A percentile compares a stretch with the other conserved stretches of the same genome.
These are phyloP conservation scores for Arthrobotrys musiformis DNA, from an alignment of 2,329 filamentous ascomycete genomes.

Conservation along the genomic window DNA sequence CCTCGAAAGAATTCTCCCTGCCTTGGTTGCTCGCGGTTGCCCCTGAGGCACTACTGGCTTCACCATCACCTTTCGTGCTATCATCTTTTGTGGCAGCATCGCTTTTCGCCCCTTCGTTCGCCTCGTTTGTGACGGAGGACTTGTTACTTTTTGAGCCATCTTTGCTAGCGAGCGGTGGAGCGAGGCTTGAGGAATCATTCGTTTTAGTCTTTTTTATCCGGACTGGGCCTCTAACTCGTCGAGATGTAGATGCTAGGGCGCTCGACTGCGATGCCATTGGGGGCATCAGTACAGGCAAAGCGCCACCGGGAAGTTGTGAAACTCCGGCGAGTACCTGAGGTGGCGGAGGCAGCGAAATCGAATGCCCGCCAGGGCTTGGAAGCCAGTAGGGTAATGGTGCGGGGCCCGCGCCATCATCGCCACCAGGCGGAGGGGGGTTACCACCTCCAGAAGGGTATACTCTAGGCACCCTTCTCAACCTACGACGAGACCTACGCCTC, in stretches of 20 bases:
- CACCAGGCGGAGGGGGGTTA: conserved; percentile 18
- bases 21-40: background rate
- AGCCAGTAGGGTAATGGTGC: conserved; percentile 28
- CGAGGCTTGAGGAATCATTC: background rate
- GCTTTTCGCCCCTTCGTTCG: background rate
- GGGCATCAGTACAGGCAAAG: background rate
- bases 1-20: conserved; percentile 6
- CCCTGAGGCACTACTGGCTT: background rate
- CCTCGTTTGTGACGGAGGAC: conserved; percentile 6
- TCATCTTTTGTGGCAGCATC: conserved; percentile 13
- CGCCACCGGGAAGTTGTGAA: conserved; percentile 1
- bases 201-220: background rate
- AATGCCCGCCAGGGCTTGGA: conserved; percentile 19
- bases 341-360: background rate
- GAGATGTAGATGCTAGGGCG: background rate
- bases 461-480: conserved; percentile 42
- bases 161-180: background rate
- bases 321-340: background rate
- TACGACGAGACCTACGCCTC: conserved; percentile 37
- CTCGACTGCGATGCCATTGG: background rate
- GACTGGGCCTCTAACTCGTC: background rate
- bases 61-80: conserved; percentile 16
- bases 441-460: conserved; percentile 50
- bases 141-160: conserved; percentile 6
- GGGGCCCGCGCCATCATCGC: conserved; percentile 36